Evolutionary conservation across 805 yeast species (phyloP).

Genomic region (Sporopachydermia quercuum): DNA sequence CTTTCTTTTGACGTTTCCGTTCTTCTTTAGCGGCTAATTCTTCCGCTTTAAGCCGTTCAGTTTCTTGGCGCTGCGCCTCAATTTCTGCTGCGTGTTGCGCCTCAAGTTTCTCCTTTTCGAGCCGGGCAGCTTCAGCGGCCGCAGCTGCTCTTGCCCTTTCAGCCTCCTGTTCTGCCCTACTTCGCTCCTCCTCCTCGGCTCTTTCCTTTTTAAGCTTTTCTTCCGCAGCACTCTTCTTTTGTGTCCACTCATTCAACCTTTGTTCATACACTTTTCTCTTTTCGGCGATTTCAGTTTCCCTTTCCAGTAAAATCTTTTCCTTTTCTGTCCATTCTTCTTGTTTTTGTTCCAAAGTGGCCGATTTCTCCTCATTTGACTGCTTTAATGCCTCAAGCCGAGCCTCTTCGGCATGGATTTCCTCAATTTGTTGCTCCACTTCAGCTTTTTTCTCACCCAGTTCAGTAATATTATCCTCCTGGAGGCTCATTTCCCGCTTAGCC

Average conservation of each 20-base stretch:
- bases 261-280: background rate
- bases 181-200: background rate
- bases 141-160: background rate
- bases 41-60: no score
- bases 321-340: background rate
- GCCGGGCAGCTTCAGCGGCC: constrained; percentile 2
- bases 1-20: background rate
- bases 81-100: background rate
- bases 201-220: background rate
- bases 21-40: no score
- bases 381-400: background rate
- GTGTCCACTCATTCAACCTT: background rate
- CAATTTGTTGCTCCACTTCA: background rate
- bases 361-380: background rate
- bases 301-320: background rate
- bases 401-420: background rate
- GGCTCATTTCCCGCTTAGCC: background rate
- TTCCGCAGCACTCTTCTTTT: background rate
- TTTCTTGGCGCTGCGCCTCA: no score
- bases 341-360: background rate
- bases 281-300: background rate
- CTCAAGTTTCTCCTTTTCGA: constrained; percentile 1
- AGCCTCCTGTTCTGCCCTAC: background rate
- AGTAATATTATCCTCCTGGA: background rate
- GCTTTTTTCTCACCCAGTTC: background rate